Base-by-base conservation (phyloP, 169 alveolate genomes). In the Plasmodium inui region DNA sequence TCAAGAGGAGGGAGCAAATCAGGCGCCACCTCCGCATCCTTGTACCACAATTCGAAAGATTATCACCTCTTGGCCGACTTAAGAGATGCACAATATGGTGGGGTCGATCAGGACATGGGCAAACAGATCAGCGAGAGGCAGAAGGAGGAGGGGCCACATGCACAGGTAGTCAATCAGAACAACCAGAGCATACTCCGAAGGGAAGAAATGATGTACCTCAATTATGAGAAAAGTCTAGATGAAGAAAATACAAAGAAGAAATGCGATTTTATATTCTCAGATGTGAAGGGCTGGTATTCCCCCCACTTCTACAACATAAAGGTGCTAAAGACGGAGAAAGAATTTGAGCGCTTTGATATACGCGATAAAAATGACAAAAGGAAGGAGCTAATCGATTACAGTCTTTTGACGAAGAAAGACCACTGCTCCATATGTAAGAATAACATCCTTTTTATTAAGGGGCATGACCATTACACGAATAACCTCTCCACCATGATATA, bases 201-300 rank as follows among this genome's bases (percentile, higher is more conserved):
- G 10, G 44, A 22, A 76, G 93, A 73, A 50, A 26, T 67, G 76
- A 50, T 19, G 70, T 74, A 46, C 67, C n/a, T n/a, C n/a, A 57
- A 39, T 74, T 74, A 86, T 46, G 79, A 53, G 26, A 61, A 7
- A 50, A 46, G n/a, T 3, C 37, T 86, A 17, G 80, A 86, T 10
- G 92, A 83, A 9, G 86, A 86, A 41, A 78, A 53, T 76, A 74
- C 17, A 17, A 86, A 86, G 34, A 86, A 86, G 39, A 88, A 67
- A 88, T 22, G 22, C 71, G 90, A 79, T 61, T 70, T 88, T 28
- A 70, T 73, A 28, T 88, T 61, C 71, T 88, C 94, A 55, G 94
- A 88, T 88, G 32, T 79, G 9, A 88, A 88, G 39, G 94, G 94
- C 2, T 88, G 94, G 94, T 88, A 88, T 88, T 88, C 94, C 12